phyloP scores from a whole-genome alignment of 768 basidiomycete genomes.

The Pleurotus citrinopileatus region DNA sequence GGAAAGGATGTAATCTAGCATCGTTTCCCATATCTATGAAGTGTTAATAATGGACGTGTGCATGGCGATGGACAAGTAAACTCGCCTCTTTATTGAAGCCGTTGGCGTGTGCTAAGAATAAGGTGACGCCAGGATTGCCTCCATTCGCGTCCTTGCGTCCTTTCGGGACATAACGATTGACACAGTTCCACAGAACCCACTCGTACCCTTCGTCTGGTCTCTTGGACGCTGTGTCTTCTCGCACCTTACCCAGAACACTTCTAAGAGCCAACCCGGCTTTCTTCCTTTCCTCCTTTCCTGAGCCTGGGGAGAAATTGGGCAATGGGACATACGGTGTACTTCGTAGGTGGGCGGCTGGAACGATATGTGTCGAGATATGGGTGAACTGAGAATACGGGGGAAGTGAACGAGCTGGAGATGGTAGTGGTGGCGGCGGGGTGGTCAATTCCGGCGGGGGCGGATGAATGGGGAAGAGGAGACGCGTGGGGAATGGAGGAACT shows the following conservation, averaged over 20 bases:
- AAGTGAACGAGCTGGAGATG: conserved; percentile 33
- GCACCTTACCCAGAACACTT: conserved; percentile 24
- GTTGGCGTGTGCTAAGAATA: conserved; percentile 82
- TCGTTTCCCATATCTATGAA: conserved; percentile 76
- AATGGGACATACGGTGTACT: conserved; percentile 38
- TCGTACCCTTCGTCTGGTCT: conserved; percentile 30
- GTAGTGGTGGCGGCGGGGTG: conserved; percentile 31
- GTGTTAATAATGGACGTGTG: neutral
- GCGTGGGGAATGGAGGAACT: neutral
- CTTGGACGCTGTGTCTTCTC: conserved; percentile 25
- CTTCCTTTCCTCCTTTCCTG: conserved; percentile 34
- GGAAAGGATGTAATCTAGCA: conserved; percentile 49
- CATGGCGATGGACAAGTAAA: neutral
- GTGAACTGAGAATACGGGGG: conserved; percentile 34
- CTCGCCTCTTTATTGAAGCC: conserved; percentile 86
- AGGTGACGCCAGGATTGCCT: conserved; percentile 57
- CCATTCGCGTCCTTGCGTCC: conserved; percentile 19
- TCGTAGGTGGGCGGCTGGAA: conserved; percentile 52
- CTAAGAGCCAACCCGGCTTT: conserved; percentile 21
- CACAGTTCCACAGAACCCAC: conserved; percentile 59
- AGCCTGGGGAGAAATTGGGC: conserved; percentile 26
- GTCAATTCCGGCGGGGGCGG: conserved; percentile 33
- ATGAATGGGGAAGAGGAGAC: conserved; percentile 8
- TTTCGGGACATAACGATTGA: conserved; percentile 65
- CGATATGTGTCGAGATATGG: conserved; percentile 46